A percentile compares a stretch with the other conserved stretches of the same genome.
Evolutionary conservation across 169 alveolate species (phyloP).

Genomic region (Plasmodium relictum): DNA sequence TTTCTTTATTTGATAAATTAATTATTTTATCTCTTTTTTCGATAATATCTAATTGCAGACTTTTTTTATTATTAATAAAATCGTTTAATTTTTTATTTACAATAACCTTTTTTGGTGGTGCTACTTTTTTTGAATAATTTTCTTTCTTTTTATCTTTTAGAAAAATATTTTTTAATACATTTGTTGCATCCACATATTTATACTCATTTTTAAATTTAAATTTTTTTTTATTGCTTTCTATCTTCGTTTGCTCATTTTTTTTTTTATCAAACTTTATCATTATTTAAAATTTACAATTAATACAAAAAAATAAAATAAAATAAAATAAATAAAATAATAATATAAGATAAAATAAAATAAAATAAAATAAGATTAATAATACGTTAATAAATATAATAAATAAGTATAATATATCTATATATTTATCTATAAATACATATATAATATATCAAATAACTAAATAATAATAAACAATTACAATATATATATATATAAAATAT

Average conservation of each 20-base stretch:
- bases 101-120: slow-evolving; percentile 25
- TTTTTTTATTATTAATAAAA: slow-evolving; percentile 22
- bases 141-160: slow-evolving; percentile 58
- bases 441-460: neutral
- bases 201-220: slow-evolving; percentile 62
- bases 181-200: slow-evolving; percentile 73
- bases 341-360: neutral
- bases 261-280: slow-evolving; percentile 41
- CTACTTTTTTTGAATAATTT: slow-evolving; percentile 22
- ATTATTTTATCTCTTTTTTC: slow-evolving; percentile 25
- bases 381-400: slow-evolving; percentile 1
- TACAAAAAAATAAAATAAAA: neutral
- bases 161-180: slow-evolving; percentile 62
- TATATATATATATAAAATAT: neutral
- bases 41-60: neutral
- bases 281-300: slow-evolving; percentile 7
- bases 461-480: slow-evolving; percentile 3
- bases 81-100: slow-evolving; percentile 43
- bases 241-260: slow-evolving; percentile 36
- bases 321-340: neutral
- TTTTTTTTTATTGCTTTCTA: slow-evolving; percentile 22
- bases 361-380: neutral
- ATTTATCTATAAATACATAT: neutral
- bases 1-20: slow-evolving; percentile 3
- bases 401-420: neutral